Base-by-base conservation (phyloP, 2,329 filamentous ascomycete genomes). In the Arthroderma sp. region DNA sequence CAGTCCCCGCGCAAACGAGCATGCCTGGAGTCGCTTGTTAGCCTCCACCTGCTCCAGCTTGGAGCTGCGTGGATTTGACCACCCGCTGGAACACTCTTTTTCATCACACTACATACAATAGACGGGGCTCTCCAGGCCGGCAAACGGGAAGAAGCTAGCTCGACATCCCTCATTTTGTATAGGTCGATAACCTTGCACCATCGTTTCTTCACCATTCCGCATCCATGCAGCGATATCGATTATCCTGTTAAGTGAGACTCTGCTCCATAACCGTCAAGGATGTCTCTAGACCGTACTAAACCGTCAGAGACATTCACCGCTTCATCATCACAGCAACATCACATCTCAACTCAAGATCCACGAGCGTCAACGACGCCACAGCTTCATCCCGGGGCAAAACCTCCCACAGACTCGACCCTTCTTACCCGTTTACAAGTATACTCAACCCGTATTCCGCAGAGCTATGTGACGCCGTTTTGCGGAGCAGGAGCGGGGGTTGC, bases 401-500 rank as follows among this genome's bases (percentile, higher is more conserved):
- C 63, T 64, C 61, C 67, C 53, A 62, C 66, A 54, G 65, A 37
- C 39, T 66, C 71, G 56, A 49, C 61, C 33, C 62, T 65, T 41
- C 59, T 75, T 41, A 56, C 65, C 47, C 71, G 71, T 57, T 58
- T 76, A 58, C 69, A 76, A 61, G 66, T 72, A 57, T 68, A 73
- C 60, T 72, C 74, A 47, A 73, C 73, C 59, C 72, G 70, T 38
- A 69, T 84, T 54, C 80, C 82, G 31, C 75, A 78, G 58, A 71
- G 74, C 54, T 79, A 77, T 59, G 75, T 97, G 70, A 88, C 94
- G 70, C 88, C 89, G 61, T 78, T 96, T 58, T 86, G 89, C 44
- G 93, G 93, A 57, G 91, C 91, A 53, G 79, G 88, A 58, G 91
- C 91, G 54, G 93, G 93, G 54, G 88, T 97, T 66, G 90, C 89